These are phyloP conservation scores for Syzygium grande DNA, from an alignment of 345 rosid species.

Conservation along the genomic window DNA sequence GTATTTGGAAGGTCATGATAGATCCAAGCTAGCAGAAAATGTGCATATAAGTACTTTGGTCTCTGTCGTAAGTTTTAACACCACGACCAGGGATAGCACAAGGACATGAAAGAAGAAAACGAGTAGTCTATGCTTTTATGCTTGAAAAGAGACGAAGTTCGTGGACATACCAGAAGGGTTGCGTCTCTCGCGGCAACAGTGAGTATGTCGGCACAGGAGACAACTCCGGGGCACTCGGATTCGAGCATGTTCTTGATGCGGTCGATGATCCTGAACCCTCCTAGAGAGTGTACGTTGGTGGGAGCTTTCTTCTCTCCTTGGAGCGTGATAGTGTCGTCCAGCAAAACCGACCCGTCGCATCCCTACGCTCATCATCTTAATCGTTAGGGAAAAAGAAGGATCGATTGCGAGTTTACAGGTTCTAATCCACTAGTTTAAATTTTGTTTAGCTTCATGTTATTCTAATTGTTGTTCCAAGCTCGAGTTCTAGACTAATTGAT, in stretches of 20 bases:
- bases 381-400: neutral
- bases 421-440: neutral
- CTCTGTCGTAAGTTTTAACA: neutral
- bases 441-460: neutral
- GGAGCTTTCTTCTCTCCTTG: constrained; percentile 74
- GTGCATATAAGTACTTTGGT: no score
- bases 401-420: neutral
- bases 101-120: neutral
- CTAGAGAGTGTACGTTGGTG: constrained; percentile 38
- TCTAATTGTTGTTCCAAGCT: neutral
- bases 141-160: neutral
- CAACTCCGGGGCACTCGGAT: constrained; percentile 85
- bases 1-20: no score
- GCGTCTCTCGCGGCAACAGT: constrained; percentile 95
- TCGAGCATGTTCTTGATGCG: constrained; percentile 83
- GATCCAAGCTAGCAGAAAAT: no score
- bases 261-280: constrained; percentile 65
- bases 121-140: neutral
- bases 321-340: constrained; percentile 62
- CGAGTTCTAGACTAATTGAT: neutral
- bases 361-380: constrained; percentile 31
- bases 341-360: constrained; percentile 79
- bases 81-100: neutral
- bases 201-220: constrained; percentile 88
- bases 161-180: constrained; percentile 38